Evolutionary conservation across 208 protist genomes (phyloP), one percentile per base, ranked within the genome.

Genomic region (Trypanosoma platydactyli): DNA sequence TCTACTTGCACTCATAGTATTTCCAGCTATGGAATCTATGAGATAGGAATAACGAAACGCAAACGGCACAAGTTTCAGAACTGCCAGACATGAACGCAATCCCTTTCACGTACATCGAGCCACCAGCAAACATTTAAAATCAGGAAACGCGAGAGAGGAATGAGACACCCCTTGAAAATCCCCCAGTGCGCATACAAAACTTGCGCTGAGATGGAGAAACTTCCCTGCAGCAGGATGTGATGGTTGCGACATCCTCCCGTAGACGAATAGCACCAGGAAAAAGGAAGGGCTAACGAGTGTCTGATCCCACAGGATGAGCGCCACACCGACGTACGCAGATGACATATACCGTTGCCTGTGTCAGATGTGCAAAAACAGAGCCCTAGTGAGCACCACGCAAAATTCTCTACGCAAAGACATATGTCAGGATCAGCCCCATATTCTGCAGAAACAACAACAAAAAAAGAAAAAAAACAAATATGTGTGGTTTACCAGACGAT

Each of bases 361-460:
- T 72, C 93, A 96, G 15, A 96, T 72, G 61, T 92, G 72, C 1
- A 88, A 92, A 15, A 98, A 64, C 27, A 94, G 49, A 97, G 69
- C 20, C 97, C 77, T 35, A 92, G 89, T n/a, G n/a, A 18, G 91
- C 76, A 5, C 94, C 96, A 62, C 94, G 81, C 54, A 98, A 76
- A 89, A 98, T 97, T 76, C 97, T 89, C 58, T 93, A 96, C 7
- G 95, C 80, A n/a, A 86, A 96, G 11, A 89, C 90, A 64, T 85
- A 76, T 18, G 96, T 97, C 22, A 93, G 83, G 24, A 81, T 81
- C 52, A 98, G 79, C 49, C 89, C 92, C 15, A 97, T 70, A 65
- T 87, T 94, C 66, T 96, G 92, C n/a, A 97, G 64, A 15, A 38
- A 9, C 38, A 51, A 30, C 2, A 84, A 53, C 27, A 79, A 75